Evolutionary conservation across 768 basidiomycete genomes (phyloP), one percentile per base, ranked within the genome.

Genomic region (Boletus huronensis): DNA sequence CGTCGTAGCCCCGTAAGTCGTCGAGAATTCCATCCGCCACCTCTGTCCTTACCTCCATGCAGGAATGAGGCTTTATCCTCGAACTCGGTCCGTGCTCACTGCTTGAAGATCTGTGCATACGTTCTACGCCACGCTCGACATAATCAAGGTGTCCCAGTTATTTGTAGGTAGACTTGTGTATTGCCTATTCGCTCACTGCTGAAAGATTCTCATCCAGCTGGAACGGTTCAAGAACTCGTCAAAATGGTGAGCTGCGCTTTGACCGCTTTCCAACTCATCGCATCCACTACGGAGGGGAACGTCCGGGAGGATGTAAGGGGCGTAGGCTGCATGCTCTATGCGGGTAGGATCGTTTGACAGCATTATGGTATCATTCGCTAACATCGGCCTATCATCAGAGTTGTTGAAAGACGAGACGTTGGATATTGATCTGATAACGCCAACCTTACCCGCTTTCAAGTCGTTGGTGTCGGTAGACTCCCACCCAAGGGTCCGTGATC

Each of bases 331-430:
- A 80, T 90, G 42, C 76, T 96, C 0, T 96, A 94, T 63, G 77
- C 80, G 29, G 88, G 93, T 92, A 70, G 40, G 45, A 23, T 21
- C 44, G 8, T 10, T 47, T 34, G 44, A 46, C 28, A 10, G 26
- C 4, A 25, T 43, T 9, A 8, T 48, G 35, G 3, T 28, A 16
- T 50, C 45, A 17, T n/a, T 40, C 4, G 39, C 57, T 58, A 0
- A 44, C 25, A 25, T 2, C n/a, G 1, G 2, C 11, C 21, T 34
- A 40, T 56, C 16, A 35, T 14, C 61, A 81, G 96, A 95, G 53
- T 64, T 98, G 10, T 75, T 99, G 34, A 90, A 88, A 70, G 93
- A 95, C 52, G 96, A 99, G 65, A 80, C 82, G 0, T 81, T 85
- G 3, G 85, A 87, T 29, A 75, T 86, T 25, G 93, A 95, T 70